A percentile compares a stretch with the other conserved stretches of the same genome.
Evolutionary conservation across 169 alveolate genomes (phyloP).

Genomic region (Plasmodium cynomolgi): DNA sequence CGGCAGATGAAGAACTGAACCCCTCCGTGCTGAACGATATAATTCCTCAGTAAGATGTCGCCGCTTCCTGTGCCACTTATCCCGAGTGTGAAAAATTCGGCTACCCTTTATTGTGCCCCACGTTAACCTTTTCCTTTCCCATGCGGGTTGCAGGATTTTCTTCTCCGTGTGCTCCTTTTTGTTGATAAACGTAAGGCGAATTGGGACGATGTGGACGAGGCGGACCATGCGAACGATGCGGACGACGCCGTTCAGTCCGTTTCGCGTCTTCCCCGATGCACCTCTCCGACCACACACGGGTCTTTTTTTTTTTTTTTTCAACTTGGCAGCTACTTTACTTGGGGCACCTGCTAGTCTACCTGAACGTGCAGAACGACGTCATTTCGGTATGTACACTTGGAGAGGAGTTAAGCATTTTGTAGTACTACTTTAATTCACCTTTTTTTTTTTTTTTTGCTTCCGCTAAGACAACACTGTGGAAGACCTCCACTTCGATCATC

Average conservation of each 20-base stretch:
- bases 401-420: not conserved
- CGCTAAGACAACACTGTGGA: not conserved
- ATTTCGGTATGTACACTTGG: slow-evolving; percentile 12
- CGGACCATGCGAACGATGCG: not conserved
- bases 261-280: not conserved
- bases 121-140: not conserved
- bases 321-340: slow-evolving; percentile 19
- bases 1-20: slow-evolving; percentile 31
- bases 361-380: slow-evolving; percentile 11
- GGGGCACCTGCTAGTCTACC: slow-evolving; percentile 34
- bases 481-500: not conserved
- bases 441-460: not conserved
- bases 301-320: not conserved
- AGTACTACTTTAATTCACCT: not conserved
- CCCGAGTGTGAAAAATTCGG: not conserved
- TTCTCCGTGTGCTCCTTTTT: slow-evolving; percentile 42
- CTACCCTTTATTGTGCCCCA: not conserved
- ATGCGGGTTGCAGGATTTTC: slow-evolving; percentile 14
- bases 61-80: not conserved
- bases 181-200: slow-evolving; percentile 11
- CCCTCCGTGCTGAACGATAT: slow-evolving; percentile 61
- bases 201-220: not conserved
- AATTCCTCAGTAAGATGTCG: slow-evolving; percentile 25
- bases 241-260: not conserved
- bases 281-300: not conserved